Conservation (phyloP, 2,329 filamentous ascomycete genomes). For the Bipolaris zeicola region DNA sequence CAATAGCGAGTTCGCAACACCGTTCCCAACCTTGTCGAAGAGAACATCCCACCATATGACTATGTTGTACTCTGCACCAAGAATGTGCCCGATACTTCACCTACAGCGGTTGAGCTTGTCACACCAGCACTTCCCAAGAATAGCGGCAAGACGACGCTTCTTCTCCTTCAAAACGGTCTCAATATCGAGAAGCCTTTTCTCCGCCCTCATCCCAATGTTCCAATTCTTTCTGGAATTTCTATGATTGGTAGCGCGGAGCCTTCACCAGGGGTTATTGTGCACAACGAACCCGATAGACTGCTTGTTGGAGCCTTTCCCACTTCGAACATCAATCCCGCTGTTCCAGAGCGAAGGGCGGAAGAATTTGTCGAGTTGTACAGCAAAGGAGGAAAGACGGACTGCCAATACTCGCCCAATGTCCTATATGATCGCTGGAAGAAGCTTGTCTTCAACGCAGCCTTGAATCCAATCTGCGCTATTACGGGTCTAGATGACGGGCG, state of each 20-base stretch:
- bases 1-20: constrained; percentile 52
- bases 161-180: constrained; percentile 67
- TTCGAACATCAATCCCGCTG: constrained; percentile 35
- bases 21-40: constrained; percentile 54
- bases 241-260: constrained; percentile 60
- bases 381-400: constrained; percentile 53
- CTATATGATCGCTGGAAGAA: constrained; percentile 57
- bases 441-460: constrained; percentile 58
- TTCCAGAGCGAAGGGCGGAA: constrained; percentile 42
- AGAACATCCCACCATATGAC: constrained; percentile 53
- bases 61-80: constrained; percentile 65
- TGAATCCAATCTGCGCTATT: constrained; percentile 61
- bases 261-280: constrained; percentile 55
- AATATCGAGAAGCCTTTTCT: constrained; percentile 65
- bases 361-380: constrained; percentile 57
- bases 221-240: constrained; percentile 60
- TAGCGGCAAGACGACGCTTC: constrained; percentile 57
- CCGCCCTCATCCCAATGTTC: constrained; percentile 57
- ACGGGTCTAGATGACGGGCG: constrained; percentile 58
- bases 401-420: constrained; percentile 52
- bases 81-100: constrained; percentile 61
- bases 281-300: constrained; percentile 59
- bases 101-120: constrained; percentile 57
- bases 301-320: constrained; percentile 58
- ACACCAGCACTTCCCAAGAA: constrained; percentile 57